These are phyloP conservation scores for Talaromyces sp. DNA, from an alignment of 2,329 filamentous ascomycete genomes.

Conservation along the genomic window DNA sequence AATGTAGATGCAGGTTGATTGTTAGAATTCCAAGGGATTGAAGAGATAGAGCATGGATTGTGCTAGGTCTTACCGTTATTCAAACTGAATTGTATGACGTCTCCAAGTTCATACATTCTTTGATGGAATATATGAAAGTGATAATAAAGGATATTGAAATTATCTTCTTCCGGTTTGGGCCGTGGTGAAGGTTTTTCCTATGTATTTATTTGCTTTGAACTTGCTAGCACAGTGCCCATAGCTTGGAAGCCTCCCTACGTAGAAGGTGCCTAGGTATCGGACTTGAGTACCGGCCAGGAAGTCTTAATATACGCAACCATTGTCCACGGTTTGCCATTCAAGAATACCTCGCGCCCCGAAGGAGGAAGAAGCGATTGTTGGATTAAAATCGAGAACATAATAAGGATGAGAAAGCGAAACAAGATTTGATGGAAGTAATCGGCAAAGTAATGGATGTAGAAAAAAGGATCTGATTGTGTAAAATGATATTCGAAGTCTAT, in stretches of 20 bases:
- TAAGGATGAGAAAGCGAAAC: too few relatives aligned
- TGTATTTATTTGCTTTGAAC: background rate
- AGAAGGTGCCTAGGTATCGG: background rate
- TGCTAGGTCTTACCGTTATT: background rate
- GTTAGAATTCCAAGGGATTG: background rate
- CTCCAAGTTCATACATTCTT: slow-evolving; percentile 7
- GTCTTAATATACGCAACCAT: background rate
- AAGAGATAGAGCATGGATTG: too few relatives aligned
- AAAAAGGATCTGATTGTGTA: too few relatives aligned
- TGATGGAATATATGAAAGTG: too few relatives aligned
- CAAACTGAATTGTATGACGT: slow-evolving; percentile 11
- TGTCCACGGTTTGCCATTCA: background rate
- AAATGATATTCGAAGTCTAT: too few relatives aligned
- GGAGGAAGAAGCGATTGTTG: too few relatives aligned
- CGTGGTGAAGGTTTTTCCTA: too few relatives aligned
- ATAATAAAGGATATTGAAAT: too few relatives aligned
- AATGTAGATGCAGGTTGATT: background rate
- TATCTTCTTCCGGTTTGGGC: too few relatives aligned
- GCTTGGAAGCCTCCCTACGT: background rate
- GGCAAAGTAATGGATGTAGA: too few relatives aligned
- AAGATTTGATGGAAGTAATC: background rate
- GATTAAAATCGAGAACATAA: too few relatives aligned
- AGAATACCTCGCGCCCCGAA: too few relatives aligned
- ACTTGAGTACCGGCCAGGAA: background rate
- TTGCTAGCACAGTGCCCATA: slow-evolving; percentile 9